Conservation (phyloP, 2,329 filamentous ascomycete genomes). For the Botrytis galanthina region DNA sequence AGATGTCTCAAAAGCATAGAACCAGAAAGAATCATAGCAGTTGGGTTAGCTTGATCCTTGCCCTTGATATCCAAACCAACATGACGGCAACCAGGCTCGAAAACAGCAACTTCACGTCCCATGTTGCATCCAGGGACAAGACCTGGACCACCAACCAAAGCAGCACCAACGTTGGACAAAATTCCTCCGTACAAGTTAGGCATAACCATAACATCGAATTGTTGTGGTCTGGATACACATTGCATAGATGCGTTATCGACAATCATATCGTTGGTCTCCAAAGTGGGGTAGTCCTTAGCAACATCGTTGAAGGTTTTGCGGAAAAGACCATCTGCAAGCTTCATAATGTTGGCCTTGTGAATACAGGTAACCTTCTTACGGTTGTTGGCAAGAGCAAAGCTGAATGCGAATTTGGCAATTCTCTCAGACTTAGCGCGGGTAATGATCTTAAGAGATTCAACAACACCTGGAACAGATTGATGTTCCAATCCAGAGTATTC, state of each 20-base stretch:
- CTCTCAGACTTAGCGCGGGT: constrained; percentile 98
- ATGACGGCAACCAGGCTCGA: constrained; percentile 98
- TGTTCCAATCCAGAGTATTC: constrained; percentile 99
- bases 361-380: constrained; percentile 99
- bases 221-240: constrained; percentile 91
- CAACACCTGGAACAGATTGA: constrained; percentile 92
- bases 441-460: constrained; percentile 99
- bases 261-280: constrained; percentile 99
- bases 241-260: constrained; percentile 99
- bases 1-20: constrained; percentile 97
- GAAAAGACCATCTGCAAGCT: constrained; percentile 98
- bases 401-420: constrained; percentile 98
- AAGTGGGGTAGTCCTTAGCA: constrained; percentile 90
- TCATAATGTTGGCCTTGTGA: constrained; percentile 99
- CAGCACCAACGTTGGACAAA: constrained; percentile 96
- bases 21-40: constrained; percentile 88
- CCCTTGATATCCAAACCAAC: constrained; percentile 99
- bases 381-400: constrained; percentile 97
- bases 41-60: constrained; percentile 99
- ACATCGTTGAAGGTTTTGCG: constrained; percentile 93
- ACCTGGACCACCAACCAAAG: constrained; percentile 93
- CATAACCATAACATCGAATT: constrained; percentile 99
- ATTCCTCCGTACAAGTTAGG: constrained; percentile 99
- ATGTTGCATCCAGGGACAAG: constrained; percentile 99
- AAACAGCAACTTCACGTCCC: constrained; percentile 96